A percentile compares a stretch with the other conserved stretches of the same genome.
phyloP scores from a whole-genome alignment of 1,139 yeast species.

The Kurtzmaniella natalensis region DNA sequence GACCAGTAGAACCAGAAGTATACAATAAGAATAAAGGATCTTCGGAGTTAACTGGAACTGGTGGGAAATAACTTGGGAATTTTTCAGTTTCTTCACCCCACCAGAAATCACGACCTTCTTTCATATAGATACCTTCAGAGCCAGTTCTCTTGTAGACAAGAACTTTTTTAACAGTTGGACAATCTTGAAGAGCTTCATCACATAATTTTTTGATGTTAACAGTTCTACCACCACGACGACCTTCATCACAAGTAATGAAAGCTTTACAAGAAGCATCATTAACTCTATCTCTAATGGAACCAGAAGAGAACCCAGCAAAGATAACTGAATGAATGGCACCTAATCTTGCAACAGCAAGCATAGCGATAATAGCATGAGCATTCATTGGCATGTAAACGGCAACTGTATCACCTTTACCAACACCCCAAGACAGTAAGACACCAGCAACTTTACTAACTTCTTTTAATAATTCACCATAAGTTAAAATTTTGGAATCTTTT shows the following conservation, averaged over 20 bases:
- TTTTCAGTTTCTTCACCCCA: constrained; percentile 87
- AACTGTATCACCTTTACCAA: constrained; percentile 89
- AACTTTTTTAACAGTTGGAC: constrained; percentile 79
- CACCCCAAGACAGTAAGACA: constrained; percentile 81
- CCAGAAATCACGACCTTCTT: constrained; percentile 83
- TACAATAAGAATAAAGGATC: constrained; percentile 91
- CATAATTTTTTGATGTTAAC: constrained; percentile 89
- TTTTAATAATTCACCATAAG: constrained; percentile 81
- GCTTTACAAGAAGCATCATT: constrained; percentile 85
- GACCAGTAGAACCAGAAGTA: constrained; percentile 96
- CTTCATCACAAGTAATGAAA: constrained; percentile 93
- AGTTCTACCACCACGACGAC: constrained; percentile 93
- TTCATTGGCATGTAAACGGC: constrained; percentile 98
- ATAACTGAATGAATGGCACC: constrained; percentile 97
- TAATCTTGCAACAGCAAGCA: constrained; percentile 90
- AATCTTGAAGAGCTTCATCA: constrained; percentile 80
- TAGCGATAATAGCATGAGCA: constrained; percentile 89
- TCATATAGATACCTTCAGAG: constrained; percentile 58
- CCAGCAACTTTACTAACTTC: constrained; percentile 90
- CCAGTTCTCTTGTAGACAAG: constrained; percentile 88
- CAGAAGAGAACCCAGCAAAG: constrained; percentile 95
- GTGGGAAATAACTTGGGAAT: constrained; percentile 82
- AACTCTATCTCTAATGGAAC: constrained; percentile 88
- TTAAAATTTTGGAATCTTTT: constrained; percentile 63
- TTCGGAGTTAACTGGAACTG: constrained; percentile 83